Evolutionary conservation across 176 grass and related monocot species (phyloP).

Genomic region (Carex myosuroides): DNA sequence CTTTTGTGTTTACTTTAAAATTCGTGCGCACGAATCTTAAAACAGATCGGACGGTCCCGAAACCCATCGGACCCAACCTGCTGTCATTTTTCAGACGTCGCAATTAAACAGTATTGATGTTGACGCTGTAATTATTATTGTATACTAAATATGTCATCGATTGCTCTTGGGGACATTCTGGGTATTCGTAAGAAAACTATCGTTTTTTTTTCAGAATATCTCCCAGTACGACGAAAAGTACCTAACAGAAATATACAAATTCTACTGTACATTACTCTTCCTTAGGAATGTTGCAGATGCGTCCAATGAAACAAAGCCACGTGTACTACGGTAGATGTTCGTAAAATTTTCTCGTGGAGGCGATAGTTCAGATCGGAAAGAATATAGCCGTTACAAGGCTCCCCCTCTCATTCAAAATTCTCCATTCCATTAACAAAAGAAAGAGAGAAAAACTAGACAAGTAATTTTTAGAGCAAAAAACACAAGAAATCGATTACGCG

Average conservation of each 20-base stretch:
- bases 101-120: not conserved
- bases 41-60: no score
- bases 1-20: no score
- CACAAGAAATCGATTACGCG: not conserved
- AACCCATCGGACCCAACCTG: no score
- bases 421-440: not conserved
- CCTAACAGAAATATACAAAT: not conserved
- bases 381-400: constrained; percentile 25
- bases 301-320: not conserved
- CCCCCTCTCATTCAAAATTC: not conserved
- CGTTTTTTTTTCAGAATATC: not conserved
- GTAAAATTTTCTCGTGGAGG: not conserved
- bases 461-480: not conserved
- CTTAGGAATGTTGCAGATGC: not conserved
- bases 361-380: not conserved
- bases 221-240: not conserved
- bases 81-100: not conserved
- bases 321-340: not conserved
- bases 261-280: not conserved
- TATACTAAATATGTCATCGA: not conserved
- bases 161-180: constrained; percentile 1
- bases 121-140: not conserved
- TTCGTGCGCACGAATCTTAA: no score
- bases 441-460: constrained; percentile 4
- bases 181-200: not conserved